A percentile compares a stretch with the other conserved stretches of the same genome.
Evolutionary conservation across 2,329 filamentous ascomycete species (phyloP).

Genomic region (Neocucurbitaria cava): DNA sequence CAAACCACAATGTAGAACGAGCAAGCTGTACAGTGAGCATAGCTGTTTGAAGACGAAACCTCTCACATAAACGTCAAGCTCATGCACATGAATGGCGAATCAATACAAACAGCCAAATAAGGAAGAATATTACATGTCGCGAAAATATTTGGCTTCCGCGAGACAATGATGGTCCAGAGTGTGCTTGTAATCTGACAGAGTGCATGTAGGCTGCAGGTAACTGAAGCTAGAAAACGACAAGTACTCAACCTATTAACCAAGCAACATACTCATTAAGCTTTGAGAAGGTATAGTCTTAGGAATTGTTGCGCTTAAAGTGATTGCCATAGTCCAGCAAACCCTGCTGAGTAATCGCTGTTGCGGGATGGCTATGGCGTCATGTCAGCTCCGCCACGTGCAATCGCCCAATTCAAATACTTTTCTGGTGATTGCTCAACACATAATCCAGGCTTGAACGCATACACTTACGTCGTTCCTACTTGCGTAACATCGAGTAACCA

Average conservation of each 20-base stretch:
- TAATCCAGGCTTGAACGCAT: not conserved
- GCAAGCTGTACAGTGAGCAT: not conserved
- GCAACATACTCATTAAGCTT: not conserved
- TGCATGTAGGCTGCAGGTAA: not conserved
- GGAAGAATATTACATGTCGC: not conserved
- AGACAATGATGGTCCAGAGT: not conserved
- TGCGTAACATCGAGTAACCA: not conserved
- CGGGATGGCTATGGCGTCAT: no score
- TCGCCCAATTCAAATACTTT: conserved; percentile 22
- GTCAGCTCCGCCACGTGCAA: conserved; percentile 31
- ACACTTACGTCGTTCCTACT: not conserved
- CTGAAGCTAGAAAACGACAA: not conserved
- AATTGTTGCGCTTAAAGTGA: not conserved
- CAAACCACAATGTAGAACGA: not conserved
- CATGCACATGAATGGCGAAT: not conserved
- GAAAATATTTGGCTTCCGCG: no score
- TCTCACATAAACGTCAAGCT: not conserved
- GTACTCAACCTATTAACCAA: not conserved
- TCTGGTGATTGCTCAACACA: conserved; percentile 14
- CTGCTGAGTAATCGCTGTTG: conserved; percentile 36
- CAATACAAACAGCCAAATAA: not conserved
- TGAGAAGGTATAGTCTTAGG: not conserved
- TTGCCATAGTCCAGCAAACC: conserved; percentile 1
- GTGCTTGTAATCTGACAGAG: not conserved
- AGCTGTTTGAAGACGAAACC: not conserved